Evolutionary conservation across 2,329 filamentous ascomycete genomes (phyloP), one percentile per base, ranked within the genome.

Genomic region (Colletotrichum noveboracense): DNA sequence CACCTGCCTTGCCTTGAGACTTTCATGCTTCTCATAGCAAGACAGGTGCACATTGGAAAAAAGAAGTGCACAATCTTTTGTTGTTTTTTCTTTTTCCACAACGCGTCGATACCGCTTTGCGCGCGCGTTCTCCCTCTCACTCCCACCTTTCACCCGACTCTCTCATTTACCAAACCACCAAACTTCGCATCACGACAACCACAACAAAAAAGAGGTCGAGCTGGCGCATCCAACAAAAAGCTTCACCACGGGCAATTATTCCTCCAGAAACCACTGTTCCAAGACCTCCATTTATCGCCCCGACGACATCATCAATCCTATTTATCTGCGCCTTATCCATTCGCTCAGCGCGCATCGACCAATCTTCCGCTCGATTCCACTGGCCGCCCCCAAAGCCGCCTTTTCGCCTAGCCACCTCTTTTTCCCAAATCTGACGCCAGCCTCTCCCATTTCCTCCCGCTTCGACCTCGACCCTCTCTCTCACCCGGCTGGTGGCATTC

Each of bases 341-440:
- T 60, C 24, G 55, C 48, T 36, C 14, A 61, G 58, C 38, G 38
- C 69, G 55, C 52, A 26, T 72, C 71, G 21, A 64, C 43, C 73
- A 72, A 73, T 69, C 58, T 68, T 73, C 73, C 43, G 58, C 66
- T 32, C 56, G 34, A 36, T 75, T 60, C 70, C 56, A 58, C 70
- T 67, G 56, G 71, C 58, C 67, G 21, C 70, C 58, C 32, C 73
- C 64, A 73, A 69, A 73, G 70, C 24, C 67, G 67, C 67, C 56
- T 66, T 55, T 73, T 75, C 73, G 73, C 73, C 73, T 75, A 75
- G 70, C 73, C 73, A 75, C 73, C 73, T 75, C 55, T 75, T 75
- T 73, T 70, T 65, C 38, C 21, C n/a, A 48, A 48, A 52, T 55
- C 67, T 65, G 13, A 67, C 64, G 52, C 73, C 73, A 75, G 65